Conservation (phyloP, 2,329 filamentous ascomycete genomes). For the Microsporum audouinii region DNA sequence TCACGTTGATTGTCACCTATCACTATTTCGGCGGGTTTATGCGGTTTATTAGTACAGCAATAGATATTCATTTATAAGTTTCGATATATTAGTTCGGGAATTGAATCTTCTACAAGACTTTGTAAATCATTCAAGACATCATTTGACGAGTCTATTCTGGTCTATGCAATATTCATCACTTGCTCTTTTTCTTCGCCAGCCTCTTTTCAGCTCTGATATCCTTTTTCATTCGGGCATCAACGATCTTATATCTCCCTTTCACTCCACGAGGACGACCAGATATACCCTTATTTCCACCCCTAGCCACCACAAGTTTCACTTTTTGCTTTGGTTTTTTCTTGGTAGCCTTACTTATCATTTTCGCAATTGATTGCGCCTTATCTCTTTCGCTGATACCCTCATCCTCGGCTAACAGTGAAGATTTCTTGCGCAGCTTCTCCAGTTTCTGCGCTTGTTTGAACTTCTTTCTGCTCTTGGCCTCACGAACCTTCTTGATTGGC, state of each 20-base stretch:
- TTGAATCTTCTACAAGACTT: no score
- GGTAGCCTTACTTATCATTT: conserved; percentile 66
- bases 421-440: conserved; percentile 96
- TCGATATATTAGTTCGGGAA: neutral
- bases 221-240: conserved; percentile 92
- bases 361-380: conserved; percentile 74
- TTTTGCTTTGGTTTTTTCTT: conserved; percentile 78
- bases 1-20: neutral
- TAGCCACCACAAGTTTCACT: conserved; percentile 80
- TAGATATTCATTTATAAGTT: neutral
- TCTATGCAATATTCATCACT: neutral
- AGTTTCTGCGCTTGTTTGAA: conserved; percentile 81
- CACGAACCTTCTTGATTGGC: conserved; percentile 97
- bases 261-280: conserved; percentile 79
- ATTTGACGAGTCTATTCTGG: neutral
- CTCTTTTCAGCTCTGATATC: conserved; percentile 82
- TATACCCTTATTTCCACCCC: conserved; percentile 71
- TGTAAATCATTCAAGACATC: neutral
- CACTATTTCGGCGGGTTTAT: neutral
- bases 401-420: conserved; percentile 75
- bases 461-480: conserved; percentile 94
- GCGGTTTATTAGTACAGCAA: neutral
- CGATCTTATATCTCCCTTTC: conserved; percentile 95
- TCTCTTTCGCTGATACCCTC: conserved; percentile 93
- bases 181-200: conserved; percentile 50